Percentiles rank a stretch among this genome's conserved stretches.
phyloP scores from a whole-genome alignment of 345 rosid genomes.

The Eucalyptus cloeziana region DNA sequence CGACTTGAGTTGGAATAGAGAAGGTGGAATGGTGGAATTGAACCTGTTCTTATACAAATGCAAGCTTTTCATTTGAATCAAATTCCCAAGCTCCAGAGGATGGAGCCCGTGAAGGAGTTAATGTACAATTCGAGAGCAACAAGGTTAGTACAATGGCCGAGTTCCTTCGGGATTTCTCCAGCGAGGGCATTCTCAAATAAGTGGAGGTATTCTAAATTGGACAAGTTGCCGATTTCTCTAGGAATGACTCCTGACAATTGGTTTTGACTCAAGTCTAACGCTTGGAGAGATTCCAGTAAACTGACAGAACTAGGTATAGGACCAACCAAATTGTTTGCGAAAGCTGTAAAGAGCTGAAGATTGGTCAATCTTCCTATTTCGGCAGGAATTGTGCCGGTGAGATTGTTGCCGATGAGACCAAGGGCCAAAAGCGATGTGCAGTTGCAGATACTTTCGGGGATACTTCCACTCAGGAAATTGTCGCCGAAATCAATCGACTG shows the following conservation, averaged over 20 bases:
- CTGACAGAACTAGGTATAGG: slow-evolving; percentile 55
- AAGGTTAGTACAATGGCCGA: slow-evolving; percentile 47
- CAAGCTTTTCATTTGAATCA: slow-evolving; percentile 30
- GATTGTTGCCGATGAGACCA: slow-evolving; percentile 38
- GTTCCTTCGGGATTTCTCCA: slow-evolving; percentile 56
- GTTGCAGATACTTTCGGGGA: slow-evolving; percentile 48
- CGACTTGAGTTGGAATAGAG: slow-evolving; percentile 39
- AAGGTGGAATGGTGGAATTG: slow-evolving; percentile 57
- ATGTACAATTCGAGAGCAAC: slow-evolving; percentile 31
- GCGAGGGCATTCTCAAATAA: slow-evolving; percentile 33
- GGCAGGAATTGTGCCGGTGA: slow-evolving; percentile 44
- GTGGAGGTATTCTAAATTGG: slow-evolving; percentile 23
- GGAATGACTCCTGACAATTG: slow-evolving; percentile 53
- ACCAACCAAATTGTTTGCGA: slow-evolving; percentile 36
- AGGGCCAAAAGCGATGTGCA: slow-evolving; percentile 36
- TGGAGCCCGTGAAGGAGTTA: slow-evolving; percentile 45
- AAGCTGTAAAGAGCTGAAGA: slow-evolving; percentile 39
- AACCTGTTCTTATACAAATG: slow-evolving; percentile 38
- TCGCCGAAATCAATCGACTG: slow-evolving; percentile 42
- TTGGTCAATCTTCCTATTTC: slow-evolving; percentile 46
- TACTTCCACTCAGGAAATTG: slow-evolving; percentile 45
- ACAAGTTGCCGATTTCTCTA: slow-evolving; percentile 53
- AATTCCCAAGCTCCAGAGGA: slow-evolving; percentile 58
- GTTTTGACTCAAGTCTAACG: slow-evolving; percentile 46
- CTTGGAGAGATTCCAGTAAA: slow-evolving; percentile 31